Percentiles rank a stretch among this genome's conserved stretches.
Conservation (phyloP, 345 rosid genomes). For the Eucalyptus pumila region DNA sequence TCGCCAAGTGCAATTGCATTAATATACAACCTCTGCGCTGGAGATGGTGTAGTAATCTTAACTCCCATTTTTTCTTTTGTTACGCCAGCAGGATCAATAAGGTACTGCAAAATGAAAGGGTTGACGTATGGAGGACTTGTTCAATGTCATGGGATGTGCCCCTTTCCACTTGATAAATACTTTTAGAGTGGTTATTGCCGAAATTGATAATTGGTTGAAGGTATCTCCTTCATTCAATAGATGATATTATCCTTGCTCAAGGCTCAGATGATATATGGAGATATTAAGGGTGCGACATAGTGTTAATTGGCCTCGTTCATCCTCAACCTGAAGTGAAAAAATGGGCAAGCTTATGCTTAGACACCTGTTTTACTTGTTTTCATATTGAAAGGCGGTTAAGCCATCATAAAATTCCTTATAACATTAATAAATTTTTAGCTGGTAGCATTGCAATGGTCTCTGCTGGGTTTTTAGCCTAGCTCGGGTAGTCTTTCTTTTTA, state of each 20-base stretch:
- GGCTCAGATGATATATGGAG: background rate
- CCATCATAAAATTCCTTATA: constrained; percentile 57
- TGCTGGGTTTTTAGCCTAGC: constrained; percentile 55
- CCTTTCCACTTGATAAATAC: background rate
- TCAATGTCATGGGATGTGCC: background rate
- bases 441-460: constrained; percentile 71
- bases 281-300: background rate
- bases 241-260: background rate
- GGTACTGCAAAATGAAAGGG: background rate
- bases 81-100: background rate
- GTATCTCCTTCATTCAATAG: background rate
- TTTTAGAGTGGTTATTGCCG: background rate
- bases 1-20: constrained; percentile 61
- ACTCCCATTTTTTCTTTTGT: background rate
- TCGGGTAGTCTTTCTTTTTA: constrained; percentile 19
- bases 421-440: constrained; percentile 62
- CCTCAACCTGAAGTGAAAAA: background rate
- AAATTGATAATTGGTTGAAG: background rate
- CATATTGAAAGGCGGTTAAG: constrained; percentile 63
- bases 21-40: constrained; percentile 80
- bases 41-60: constrained; percentile 55
- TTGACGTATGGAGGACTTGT: background rate
- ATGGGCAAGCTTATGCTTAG: background rate
- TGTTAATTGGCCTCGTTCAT: background rate
- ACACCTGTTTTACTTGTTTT: background rate